Percentiles rank a stretch among this genome's conserved stretches.
Evolutionary conservation across 106 monocot genomes (phyloP).

Genomic region (Dendrobium officinale): DNA sequence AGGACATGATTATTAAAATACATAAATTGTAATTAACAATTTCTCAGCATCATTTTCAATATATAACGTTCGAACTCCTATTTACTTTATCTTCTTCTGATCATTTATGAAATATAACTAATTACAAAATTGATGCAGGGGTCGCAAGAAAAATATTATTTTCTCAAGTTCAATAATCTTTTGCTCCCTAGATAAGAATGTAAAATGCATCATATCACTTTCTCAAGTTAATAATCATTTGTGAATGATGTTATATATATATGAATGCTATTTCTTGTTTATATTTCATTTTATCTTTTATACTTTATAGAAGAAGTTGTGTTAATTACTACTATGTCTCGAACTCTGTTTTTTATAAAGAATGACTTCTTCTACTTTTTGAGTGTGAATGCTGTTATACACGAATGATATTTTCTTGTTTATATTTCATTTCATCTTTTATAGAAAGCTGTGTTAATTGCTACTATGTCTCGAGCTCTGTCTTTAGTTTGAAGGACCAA

Average conservation of each 20-base stretch:
- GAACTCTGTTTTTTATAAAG: slow-evolving; percentile 38
- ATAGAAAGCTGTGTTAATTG: background rate
- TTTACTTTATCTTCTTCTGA: background rate
- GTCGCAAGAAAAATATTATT: background rate
- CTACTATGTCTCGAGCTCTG: background rate
- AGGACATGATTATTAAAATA: too few species aligned
- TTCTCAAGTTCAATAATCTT: too few species aligned
- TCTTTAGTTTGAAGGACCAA: slow-evolving; percentile 65
- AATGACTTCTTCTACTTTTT: slow-evolving; percentile 65
- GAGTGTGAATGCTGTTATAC: slow-evolving; percentile 10
- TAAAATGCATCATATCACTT: too few species aligned
- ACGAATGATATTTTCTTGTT: background rate
- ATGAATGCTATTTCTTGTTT: too few species aligned
- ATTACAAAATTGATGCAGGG: background rate
- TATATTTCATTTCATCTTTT: background rate
- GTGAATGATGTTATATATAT: too few species aligned
- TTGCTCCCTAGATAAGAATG: too few species aligned
- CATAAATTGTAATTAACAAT: too few species aligned
- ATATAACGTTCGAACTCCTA: background rate
- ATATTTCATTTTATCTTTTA: too few species aligned
- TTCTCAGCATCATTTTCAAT: background rate
- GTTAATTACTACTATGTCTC: too few species aligned
- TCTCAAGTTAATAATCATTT: too few species aligned
- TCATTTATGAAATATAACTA: background rate
- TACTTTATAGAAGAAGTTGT: too few species aligned